Conservation (phyloP, 2,329 filamentous ascomycete species). For the Curvularia spicifera region DNA sequence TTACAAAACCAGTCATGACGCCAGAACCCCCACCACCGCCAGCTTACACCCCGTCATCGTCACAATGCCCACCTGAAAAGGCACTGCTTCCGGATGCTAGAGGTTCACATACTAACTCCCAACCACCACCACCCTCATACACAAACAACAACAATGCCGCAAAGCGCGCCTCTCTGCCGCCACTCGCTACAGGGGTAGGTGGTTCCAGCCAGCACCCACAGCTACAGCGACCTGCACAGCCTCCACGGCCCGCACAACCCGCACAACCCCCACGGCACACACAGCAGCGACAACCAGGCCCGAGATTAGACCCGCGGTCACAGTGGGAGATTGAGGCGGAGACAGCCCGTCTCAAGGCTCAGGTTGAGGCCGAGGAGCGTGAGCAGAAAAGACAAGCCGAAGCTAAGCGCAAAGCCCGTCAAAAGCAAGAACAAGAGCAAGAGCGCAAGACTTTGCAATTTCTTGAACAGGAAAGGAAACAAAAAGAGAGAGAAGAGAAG, state of each 20-base stretch:
- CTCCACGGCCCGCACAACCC: slow-evolving; percentile 8
- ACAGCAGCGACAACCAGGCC: slow-evolving; percentile 17
- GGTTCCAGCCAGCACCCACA: slow-evolving; percentile 23
- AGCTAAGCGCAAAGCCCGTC: slow-evolving; percentile 60
- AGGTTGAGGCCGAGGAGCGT: slow-evolving; percentile 53
- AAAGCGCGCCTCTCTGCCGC: slow-evolving; percentile 40
- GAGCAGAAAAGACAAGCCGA: slow-evolving; percentile 55
- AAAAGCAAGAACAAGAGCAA: slow-evolving; percentile 64
- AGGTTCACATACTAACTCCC: slow-evolving; percentile 24
- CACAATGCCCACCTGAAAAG: slow-evolving; percentile 33
- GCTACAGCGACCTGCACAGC: slow-evolving; percentile 9
- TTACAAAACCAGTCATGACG: slow-evolving; percentile 43
- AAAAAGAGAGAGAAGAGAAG: slow-evolving; percentile 70
- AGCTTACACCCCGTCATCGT: slow-evolving; percentile 28
- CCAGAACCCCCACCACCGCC: slow-evolving; percentile 39
- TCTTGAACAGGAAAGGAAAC: slow-evolving; percentile 54
- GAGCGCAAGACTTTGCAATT: slow-evolving; percentile 49
- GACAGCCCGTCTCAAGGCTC: slow-evolving; percentile 55
- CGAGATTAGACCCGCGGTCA: slow-evolving; percentile 55
- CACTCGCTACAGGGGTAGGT: slow-evolving; percentile 32
- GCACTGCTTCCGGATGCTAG: slow-evolving; percentile 22
- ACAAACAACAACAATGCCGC: slow-evolving; percentile 22
- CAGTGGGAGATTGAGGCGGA: slow-evolving; percentile 62
- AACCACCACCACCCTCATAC: slow-evolving; percentile 28
- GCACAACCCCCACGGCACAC: neutral